Evolutionary conservation across 306 rosid genomes (phyloP).

Genomic region (Fragaria nilgerrensis): DNA sequence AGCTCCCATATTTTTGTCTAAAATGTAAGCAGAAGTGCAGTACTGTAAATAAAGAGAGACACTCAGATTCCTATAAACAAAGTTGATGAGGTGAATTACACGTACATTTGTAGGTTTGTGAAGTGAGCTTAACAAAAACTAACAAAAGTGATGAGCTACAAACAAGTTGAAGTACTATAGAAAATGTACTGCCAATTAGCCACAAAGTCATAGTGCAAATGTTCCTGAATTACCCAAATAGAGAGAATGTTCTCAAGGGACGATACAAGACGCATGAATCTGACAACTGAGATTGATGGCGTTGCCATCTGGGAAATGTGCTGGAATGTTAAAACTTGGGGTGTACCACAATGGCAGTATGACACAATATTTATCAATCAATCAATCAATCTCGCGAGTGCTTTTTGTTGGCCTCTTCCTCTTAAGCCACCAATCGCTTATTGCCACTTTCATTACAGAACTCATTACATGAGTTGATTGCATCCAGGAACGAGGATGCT

Average conservation of each 20-base stretch:
- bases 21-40: background rate
- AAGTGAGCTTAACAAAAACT: background rate
- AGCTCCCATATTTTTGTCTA: background rate
- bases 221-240: background rate
- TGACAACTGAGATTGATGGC: background rate
- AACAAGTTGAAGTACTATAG: background rate
- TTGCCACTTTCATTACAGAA: background rate
- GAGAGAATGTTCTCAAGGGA: too few species aligned
- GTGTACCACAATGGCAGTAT: background rate
- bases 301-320: background rate
- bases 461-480: background rate
- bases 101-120: background rate
- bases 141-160: background rate
- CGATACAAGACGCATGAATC: background rate
- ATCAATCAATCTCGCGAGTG: background rate
- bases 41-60: background rate
- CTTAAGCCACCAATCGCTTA: background rate
- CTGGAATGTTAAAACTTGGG: slow-evolving; percentile 1
- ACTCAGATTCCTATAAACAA: background rate
- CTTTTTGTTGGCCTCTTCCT: background rate
- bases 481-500: background rate
- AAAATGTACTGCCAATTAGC: background rate
- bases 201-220: background rate
- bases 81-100: background rate
- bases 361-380: background rate